Percentiles rank a stretch among this genome's conserved stretches.
These are phyloP conservation scores for Metschnikowia shivogae DNA, from an alignment of 805 yeast genomes.

Conservation along the genomic window DNA sequence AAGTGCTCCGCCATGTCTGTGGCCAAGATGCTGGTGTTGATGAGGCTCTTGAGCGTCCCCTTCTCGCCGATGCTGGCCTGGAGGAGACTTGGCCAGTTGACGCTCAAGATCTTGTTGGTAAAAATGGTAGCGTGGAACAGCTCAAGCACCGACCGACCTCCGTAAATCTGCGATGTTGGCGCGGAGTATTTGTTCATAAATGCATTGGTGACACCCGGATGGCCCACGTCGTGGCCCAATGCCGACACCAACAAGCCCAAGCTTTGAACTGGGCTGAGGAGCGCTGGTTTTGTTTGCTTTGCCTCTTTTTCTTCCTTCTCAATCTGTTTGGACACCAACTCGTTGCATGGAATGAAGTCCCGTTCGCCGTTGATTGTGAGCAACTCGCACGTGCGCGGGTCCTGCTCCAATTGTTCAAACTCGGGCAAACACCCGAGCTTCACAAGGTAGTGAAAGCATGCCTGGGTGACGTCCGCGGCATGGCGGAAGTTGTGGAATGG, in stretches of 20 bases:
- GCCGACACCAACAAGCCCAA: conserved; percentile 73
- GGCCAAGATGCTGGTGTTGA: conserved; percentile 37
- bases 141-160: conserved; percentile 72
- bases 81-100: conserved; percentile 36
- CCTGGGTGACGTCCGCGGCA: conserved; percentile 93
- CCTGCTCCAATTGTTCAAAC: conserved; percentile 32
- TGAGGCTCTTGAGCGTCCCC: conserved; percentile 24
- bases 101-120: conserved; percentile 31
- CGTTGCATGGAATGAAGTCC: conserved; percentile 1
- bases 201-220: conserved; percentile 90
- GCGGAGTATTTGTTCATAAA: conserved; percentile 57
- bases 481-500: conserved; percentile 95
- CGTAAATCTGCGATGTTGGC: conserved; percentile 59
- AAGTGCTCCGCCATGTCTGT: conserved; percentile 94
- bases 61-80: conserved; percentile 22
- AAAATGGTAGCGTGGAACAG: conserved; percentile 74
- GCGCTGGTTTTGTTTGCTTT: neutral
- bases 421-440: conserved; percentile 37
- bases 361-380: conserved; percentile 10
- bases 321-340: conserved; percentile 3
- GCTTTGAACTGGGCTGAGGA: conserved; percentile 40
- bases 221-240: conserved; percentile 93
- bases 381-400: conserved; percentile 31
- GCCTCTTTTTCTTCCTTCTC: neutral
- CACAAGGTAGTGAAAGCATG: conserved; percentile 63